phyloP scores from a whole-genome alignment of 352 stramenopile genomes.

The Pythium guiyangense region DNA sequence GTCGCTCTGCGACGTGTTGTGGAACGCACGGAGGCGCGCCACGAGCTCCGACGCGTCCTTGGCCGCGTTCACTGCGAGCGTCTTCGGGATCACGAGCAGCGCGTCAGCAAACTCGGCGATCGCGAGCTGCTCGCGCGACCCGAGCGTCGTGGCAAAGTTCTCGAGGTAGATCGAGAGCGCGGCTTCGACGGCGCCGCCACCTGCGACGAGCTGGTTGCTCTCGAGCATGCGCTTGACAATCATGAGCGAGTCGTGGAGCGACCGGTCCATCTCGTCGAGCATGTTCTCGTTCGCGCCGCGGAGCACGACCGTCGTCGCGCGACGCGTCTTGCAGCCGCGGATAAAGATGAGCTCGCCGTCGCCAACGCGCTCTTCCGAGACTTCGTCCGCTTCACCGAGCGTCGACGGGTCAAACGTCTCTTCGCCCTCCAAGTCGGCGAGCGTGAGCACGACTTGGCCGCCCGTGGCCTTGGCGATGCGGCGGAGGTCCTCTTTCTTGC shows the following conservation, averaged over 20 bases:
- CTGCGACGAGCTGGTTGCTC: conserved; percentile 97
- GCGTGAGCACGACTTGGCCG: conserved; percentile 94
- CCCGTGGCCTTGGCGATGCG: conserved; percentile 98
- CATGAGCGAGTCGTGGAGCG: conserved; percentile 98
- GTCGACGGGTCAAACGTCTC: conserved; percentile 95
- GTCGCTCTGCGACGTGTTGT: conserved; percentile 95
- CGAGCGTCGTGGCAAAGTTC: conserved; percentile 96
- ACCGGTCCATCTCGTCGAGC: conserved; percentile 99
- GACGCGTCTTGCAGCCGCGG: conserved; percentile 93
- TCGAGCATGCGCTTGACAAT: conserved; percentile 99
- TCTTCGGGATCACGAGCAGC: conserved; percentile 87
- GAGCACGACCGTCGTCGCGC: conserved; percentile 96
- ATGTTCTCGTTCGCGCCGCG: conserved; percentile 99
- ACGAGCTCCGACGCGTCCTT: conserved; percentile 99
- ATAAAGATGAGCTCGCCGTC: conserved; percentile 99
- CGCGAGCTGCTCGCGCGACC: conserved; percentile 97
- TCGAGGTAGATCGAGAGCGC: conserved; percentile 98
- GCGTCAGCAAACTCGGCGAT: conserved; percentile 98
- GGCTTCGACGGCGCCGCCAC: conserved; percentile 97
- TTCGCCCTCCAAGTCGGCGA: conserved; percentile 98
- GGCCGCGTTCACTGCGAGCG: conserved; percentile 97
- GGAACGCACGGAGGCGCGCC: conserved; percentile 93
- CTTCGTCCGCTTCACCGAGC: conserved; percentile 91
- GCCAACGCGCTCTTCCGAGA: conserved; percentile 96
- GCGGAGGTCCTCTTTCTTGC: conserved; percentile 98